Evolutionary conservation across 768 basidiomycete genomes (phyloP).

Genomic region (Boletus edulis): DNA sequence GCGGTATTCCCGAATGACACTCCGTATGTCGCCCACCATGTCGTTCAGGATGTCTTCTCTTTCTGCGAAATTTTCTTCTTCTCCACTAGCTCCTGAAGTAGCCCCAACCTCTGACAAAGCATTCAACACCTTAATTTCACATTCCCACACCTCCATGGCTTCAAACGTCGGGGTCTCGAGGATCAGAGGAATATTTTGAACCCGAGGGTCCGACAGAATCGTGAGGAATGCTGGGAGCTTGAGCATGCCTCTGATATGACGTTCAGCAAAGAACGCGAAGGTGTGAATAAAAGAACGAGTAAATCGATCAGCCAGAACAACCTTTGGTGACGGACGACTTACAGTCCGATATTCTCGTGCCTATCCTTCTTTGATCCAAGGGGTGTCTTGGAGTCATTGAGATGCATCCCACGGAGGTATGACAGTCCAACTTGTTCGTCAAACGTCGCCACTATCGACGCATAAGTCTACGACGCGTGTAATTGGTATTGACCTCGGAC

Average conservation of each 20-base stretch:
- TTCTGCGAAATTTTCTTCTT: background rate
- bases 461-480: background rate
- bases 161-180: conserved; percentile 81
- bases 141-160: conserved; percentile 63
- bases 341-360: conserved; percentile 86
- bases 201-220: conserved; percentile 66
- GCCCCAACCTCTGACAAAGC: conserved; percentile 29
- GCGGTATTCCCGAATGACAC: conserved; percentile 11
- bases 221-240: conserved; percentile 60
- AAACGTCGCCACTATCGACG: conserved; percentile 56
- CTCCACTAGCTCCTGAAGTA: background rate
- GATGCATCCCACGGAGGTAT: conserved; percentile 80
- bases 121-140: conserved; percentile 66
- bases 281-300: background rate
- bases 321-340: conserved; percentile 27
- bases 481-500: background rate
- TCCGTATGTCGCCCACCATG: conserved; percentile 12
- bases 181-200: conserved; percentile 71
- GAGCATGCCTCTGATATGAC: conserved; percentile 56
- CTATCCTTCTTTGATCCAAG: conserved; percentile 68
- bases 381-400: conserved; percentile 78
- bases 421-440: conserved; percentile 64
- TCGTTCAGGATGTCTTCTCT: conserved; percentile 1
- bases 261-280: background rate
- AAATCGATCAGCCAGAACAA: background rate